These are phyloP conservation scores for Aspergillus sp. DNA, from an alignment of 2,329 filamentous ascomycete genomes.

Conservation along the genomic window DNA sequence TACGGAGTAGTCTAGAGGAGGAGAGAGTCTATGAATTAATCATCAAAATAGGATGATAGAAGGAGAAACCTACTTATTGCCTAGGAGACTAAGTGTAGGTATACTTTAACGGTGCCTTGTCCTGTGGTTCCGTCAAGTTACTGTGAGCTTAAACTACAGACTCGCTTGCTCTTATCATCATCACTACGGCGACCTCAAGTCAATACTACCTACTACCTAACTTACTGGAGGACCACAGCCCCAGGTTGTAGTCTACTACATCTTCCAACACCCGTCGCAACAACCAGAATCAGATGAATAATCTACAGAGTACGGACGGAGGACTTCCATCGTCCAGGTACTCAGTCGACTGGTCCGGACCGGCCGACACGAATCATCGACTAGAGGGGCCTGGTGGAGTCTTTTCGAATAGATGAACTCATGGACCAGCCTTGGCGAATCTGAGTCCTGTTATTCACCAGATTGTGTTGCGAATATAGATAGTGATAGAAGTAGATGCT, in stretches of 20 bases:
- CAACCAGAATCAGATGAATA: too few relatives aligned
- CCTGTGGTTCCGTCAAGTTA: not conserved
- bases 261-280: too few relatives aligned
- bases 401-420: conserved; percentile 9
- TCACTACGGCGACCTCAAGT: not conserved
- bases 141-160: too few relatives aligned
- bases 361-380: conserved; percentile 23
- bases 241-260: too few relatives aligned
- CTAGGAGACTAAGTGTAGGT: not conserved
- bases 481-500: too few relatives aligned
- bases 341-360: conserved; percentile 21
- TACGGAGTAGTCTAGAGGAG: too few relatives aligned
- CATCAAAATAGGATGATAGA: conserved; percentile 3
- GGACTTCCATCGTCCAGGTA: conserved; percentile 13
- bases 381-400: conserved; percentile 15
- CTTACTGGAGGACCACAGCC: too few relatives aligned
- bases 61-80: too few relatives aligned
- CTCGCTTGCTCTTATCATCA: not conserved
- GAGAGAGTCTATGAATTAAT: conserved; percentile 5
- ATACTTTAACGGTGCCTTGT: not conserved
- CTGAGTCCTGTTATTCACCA: too few relatives aligned
- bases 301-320: too few relatives aligned
- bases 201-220: too few relatives aligned
- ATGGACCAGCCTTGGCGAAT: conserved; percentile 1
- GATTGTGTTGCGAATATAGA: too few relatives aligned